These are phyloP conservation scores for Colletotrichum incanum DNA, from an alignment of 2,329 filamentous ascomycete species.

Conservation along the genomic window DNA sequence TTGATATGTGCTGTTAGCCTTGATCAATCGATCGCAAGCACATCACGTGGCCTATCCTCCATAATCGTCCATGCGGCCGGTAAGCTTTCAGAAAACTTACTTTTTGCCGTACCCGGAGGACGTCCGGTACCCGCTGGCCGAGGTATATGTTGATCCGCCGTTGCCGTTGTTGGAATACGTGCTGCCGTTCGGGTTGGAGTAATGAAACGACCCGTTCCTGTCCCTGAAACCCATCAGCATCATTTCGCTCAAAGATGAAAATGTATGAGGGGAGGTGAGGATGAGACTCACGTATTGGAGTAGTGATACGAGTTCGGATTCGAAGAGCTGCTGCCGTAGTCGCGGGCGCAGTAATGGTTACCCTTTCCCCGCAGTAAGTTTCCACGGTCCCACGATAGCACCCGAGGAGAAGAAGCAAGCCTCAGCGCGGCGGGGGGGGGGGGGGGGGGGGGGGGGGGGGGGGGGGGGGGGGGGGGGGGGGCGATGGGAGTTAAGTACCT, in stretches of 20 bases:
- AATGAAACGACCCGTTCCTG: conserved; percentile 79
- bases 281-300: conserved; percentile 69
- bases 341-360: conserved; percentile 77
- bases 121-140: conserved; percentile 61
- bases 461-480: too few relatives aligned
- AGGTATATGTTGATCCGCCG: conserved; percentile 74
- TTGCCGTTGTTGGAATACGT: conserved; percentile 76
- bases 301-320: conserved; percentile 78
- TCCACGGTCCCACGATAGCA: background rate
- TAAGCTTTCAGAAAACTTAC: conserved; percentile 2
- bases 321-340: conserved; percentile 70
- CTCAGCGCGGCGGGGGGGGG: too few relatives aligned
- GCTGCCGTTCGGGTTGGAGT: conserved; percentile 75
- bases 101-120: conserved; percentile 41
- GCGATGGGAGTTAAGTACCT: conserved; percentile 59
- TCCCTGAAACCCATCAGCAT: conserved; percentile 16
- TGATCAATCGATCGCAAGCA: background rate
- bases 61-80: too few relatives aligned
- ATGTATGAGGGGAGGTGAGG: background rate
- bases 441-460: too few relatives aligned
- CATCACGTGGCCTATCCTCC: background rate
- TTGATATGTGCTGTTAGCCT: conserved; percentile 5
- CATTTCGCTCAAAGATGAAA: too few relatives aligned
- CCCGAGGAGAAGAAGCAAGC: background rate
- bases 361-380: conserved; percentile 61